These are phyloP conservation scores for Aegle marmelos DNA, from an alignment of 345 rosid species.

Conservation along the genomic window DNA sequence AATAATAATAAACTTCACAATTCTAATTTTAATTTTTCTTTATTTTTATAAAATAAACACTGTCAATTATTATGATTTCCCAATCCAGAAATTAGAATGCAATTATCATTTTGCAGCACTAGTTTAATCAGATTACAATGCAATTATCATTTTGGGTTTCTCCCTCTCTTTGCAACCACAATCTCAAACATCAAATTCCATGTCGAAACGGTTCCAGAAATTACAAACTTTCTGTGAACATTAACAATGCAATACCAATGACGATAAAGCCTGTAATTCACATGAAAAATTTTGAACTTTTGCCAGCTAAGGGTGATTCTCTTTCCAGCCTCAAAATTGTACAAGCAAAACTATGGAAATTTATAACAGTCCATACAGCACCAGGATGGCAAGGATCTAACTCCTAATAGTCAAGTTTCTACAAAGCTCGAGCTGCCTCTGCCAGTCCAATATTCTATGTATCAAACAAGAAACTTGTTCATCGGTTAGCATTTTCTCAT, in stretches of 20 bases:
- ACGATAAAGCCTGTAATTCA: not conserved
- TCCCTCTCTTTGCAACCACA: not conserved
- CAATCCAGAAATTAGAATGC: too few relatives aligned
- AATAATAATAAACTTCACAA: too few relatives aligned
- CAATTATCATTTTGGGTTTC: not conserved
- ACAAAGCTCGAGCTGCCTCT: conserved; percentile 8
- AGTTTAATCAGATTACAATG: not conserved
- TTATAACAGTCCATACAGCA: conserved; percentile 7
- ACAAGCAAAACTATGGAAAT: conserved; percentile 15
- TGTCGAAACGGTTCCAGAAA: not conserved
- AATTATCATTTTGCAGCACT: too few relatives aligned
- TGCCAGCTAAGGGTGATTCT: not conserved
- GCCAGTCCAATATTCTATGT: conserved; percentile 1
- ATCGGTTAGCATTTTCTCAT: not conserved
- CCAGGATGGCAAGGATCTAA: conserved; percentile 7
- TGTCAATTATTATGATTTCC: too few relatives aligned
- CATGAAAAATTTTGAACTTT: not conserved
- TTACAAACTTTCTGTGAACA: not conserved
- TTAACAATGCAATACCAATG: not conserved
- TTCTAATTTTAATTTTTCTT: too few relatives aligned
- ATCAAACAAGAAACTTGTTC: conserved; percentile 7
- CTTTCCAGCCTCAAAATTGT: conserved; percentile 17
- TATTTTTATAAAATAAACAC: too few relatives aligned
- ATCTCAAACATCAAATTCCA: not conserved
- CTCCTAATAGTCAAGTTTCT: conserved; percentile 12